Evolutionary conservation across 2,329 filamentous ascomycete species (phyloP).

Genomic region (Neopestalotiopsis clavispora): DNA sequence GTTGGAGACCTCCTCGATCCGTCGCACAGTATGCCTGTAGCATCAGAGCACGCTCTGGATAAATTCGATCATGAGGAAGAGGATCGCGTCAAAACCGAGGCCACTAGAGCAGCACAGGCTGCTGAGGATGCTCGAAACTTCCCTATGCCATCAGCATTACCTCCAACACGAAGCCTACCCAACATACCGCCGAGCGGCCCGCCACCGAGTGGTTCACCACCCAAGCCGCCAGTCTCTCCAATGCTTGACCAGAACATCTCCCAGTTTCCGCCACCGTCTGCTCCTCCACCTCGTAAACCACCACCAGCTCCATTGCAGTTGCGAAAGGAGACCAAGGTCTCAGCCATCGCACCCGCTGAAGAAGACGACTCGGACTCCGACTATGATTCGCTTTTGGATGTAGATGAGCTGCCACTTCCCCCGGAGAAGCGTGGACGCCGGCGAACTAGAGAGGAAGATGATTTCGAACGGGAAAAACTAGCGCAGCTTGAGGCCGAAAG

Average conservation of each 20-base stretch:
- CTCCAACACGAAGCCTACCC: constrained; percentile 61
- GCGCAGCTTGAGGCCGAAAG: constrained; percentile 70
- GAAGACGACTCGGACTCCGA: constrained; percentile 74
- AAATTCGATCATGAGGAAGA: constrained; percentile 61
- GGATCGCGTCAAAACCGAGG: constrained; percentile 51
- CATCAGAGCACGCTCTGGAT: constrained; percentile 63
- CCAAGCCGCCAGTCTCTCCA: constrained; percentile 47
- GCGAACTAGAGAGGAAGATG: constrained; percentile 87
- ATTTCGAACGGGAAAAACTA: constrained; percentile 75
- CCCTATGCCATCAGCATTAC: constrained; percentile 55
- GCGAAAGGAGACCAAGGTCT: constrained; percentile 44
- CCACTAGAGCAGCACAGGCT: constrained; percentile 50
- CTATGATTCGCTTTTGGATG: constrained; percentile 78
- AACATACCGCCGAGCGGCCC: constrained; percentile 57
- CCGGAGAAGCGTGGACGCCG: constrained; percentile 72
- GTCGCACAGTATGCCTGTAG: constrained; percentile 63
- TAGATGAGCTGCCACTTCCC: constrained; percentile 63
- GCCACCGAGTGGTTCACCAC: constrained; percentile 57
- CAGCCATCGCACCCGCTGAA: constrained; percentile 51
- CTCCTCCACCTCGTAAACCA: constrained; percentile 74
- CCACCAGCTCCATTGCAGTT: constrained; percentile 86
- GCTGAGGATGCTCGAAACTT: constrained; percentile 44
- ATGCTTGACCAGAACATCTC: constrained; percentile 49
- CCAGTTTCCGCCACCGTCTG: constrained; percentile 57
- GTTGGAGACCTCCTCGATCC: constrained; percentile 60